Conservation (phyloP, 148 eudicot species). For the Hydrangea macrophylla region DNA sequence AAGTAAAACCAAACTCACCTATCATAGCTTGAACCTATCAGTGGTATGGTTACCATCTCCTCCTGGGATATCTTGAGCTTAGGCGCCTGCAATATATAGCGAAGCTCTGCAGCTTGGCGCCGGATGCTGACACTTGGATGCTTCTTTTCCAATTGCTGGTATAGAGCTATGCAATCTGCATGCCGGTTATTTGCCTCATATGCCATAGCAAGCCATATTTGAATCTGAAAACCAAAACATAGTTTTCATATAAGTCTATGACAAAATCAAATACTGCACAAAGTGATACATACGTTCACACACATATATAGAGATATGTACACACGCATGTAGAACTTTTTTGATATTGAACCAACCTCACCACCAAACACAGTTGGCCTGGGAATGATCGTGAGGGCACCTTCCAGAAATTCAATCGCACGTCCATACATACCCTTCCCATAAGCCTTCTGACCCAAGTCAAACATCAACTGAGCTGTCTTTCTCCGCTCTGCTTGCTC, state of each 20-base stretch:
- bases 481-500: constrained; percentile 96
- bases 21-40: constrained; percentile 90
- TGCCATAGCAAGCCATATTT: constrained; percentile 99
- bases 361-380: constrained; percentile 88
- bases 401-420: constrained; percentile 87
- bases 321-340: too few species aligned
- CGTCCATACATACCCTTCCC: constrained; percentile 93
- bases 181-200: constrained; percentile 93
- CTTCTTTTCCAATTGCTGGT: constrained; percentile 58
- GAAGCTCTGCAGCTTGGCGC: constrained; percentile 88
- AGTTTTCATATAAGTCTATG: constrained; percentile 9
- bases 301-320: too few species aligned
- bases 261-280: background rate
- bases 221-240: constrained; percentile 57
- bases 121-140: constrained; percentile 85
- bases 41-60: constrained; percentile 97
- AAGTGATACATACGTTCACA: background rate
- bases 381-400: constrained; percentile 88
- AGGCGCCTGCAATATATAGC: constrained; percentile 96
- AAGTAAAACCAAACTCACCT: constrained; percentile 44
- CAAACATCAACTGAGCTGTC: constrained; percentile 91
- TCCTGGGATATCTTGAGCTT: constrained; percentile 96
- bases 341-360: constrained; percentile 69
- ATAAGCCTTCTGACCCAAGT: constrained; percentile 96
- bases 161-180: constrained; percentile 80